A percentile compares a stretch with the other conserved stretches of the same genome.
phyloP scores from a whole-genome alignment of 1,139 yeast species.

The Blastobotrys malaysiensis region DNA sequence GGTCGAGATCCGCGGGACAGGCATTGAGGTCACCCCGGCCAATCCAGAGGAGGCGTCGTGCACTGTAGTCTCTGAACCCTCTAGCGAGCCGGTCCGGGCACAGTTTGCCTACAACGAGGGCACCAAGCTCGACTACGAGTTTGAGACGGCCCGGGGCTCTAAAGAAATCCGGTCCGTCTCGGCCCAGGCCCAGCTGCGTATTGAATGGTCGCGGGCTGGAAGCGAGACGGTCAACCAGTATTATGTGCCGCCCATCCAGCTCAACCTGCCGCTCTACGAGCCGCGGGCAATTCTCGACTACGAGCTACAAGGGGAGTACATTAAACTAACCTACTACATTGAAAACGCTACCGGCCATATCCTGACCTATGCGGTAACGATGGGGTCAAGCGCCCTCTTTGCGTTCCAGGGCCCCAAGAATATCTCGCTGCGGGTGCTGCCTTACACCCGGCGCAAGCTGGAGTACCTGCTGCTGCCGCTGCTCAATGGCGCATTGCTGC shows the following conservation, averaged over 20 bases:
- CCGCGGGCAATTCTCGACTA: constrained; percentile 54
- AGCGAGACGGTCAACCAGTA: constrained; percentile 22
- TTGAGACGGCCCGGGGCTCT: constrained; percentile 25
- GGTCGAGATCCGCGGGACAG: constrained; percentile 22
- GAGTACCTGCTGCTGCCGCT: constrained; percentile 35
- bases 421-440: constrained; percentile 49
- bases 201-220: constrained; percentile 29
- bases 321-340: constrained; percentile 45
- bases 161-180: constrained; percentile 29
- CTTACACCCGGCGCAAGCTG: constrained; percentile 50
- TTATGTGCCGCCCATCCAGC: constrained; percentile 27
- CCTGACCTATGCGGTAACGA: constrained; percentile 53
- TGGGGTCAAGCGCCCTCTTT: constrained; percentile 37
- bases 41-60: constrained; percentile 20
- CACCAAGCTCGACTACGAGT: constrained; percentile 19
- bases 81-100: constrained; percentile 4
- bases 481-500: constrained; percentile 23
- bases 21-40: constrained; percentile 15
- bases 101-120: constrained; percentile 28
- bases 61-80: constrained; percentile 15
- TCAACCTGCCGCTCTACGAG: constrained; percentile 58
- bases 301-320: constrained; percentile 16
- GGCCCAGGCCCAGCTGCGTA: constrained; percentile 29
- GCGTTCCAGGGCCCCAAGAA: constrained; percentile 37
- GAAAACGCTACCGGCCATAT: constrained; percentile 73